Evolutionary conservation across 768 basidiomycete genomes (phyloP), one percentile per base, ranked within the genome.

Genomic region (Russula earlei): DNA sequence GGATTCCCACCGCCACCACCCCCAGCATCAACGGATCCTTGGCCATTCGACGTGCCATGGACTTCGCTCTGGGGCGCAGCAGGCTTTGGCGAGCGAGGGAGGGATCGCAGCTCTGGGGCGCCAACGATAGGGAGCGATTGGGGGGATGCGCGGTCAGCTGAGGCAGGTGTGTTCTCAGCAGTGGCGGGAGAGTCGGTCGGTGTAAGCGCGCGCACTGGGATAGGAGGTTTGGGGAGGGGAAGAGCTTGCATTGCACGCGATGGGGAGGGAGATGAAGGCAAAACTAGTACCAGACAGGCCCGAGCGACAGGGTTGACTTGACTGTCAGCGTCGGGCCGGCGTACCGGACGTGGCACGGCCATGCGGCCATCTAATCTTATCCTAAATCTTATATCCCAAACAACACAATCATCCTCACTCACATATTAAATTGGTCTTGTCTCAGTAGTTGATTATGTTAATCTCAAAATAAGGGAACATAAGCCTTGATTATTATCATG

Each of bases 241-340:
- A 54, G 57, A 8, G 57, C 52, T 27, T 58, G 57, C 57, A 58
- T 58, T 20, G 52, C 33, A 12, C 33, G 49, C 52, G 45, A 52
- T 52, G 51, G 50, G 44, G 44, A 36, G 45, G 34, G 25, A 52
- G 45, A 49, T 40, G 46, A 11, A 31, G 31, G 17, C 53, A n/a
- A 36, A 52, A 52, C 56, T 31, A n/a, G n/a, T n/a, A n/a, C n/a
- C n/a, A n/a, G n/a, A n/a, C n/a, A n/a, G n/a, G n/a, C n/a, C n/a
- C n/a, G n/a, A 40, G 24, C 20, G 31, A 52, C 38, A 22, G 17
- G n/a, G n/a, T n/a, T n/a, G n/a, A n/a, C n/a, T 2, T 24, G 44
- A 9, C 40, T 25, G 31, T 29, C 45, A 27, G 31, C 31, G 31
- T 11, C 31, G n/a, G n/a, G n/a, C n/a, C n/a, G n/a, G n/a, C n/a